Evolutionary conservation across 352 stramenopile genomes (phyloP), one percentile per base, ranked within the genome.

Genomic region (Globisporangium viniferum): DNA sequence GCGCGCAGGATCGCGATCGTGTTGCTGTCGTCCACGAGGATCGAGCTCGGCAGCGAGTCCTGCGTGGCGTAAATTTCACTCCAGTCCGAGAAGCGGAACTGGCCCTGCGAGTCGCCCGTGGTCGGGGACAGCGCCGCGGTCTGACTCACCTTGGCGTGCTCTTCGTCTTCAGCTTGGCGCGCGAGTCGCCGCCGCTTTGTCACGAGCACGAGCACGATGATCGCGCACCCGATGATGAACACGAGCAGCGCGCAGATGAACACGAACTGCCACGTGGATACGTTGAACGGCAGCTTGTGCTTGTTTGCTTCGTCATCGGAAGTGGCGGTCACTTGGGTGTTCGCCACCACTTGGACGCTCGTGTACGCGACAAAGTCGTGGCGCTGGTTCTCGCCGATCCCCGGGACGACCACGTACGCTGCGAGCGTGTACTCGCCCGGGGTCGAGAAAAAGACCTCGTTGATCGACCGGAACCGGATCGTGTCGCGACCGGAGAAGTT

Each of bases 1-100:
- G 75, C 73, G 27, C 77, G 72, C n/a, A 87, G 51, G 63, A 87
- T 87, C 41, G 79, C 79, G 64, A 82, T 76, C 12, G 77, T 77
- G 60, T 73, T 87, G 64, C 48, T 56, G 64, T 84, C 74, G 63
- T 88, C 79, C 20, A 66, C 22, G 36, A 77, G 41, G 51, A 79
- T 73, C 14, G 76, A 81, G 33, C 58, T 36, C 48, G 77, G 74
- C 20, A 84, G 51, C 12, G 58, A 62, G 59, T 84, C 77, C 55
- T 83, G 62, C 29, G 75, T 75, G 14, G 74, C 79, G 63, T 83
- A 85, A 9, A 85, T 61, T 49, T 85, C 73, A 22, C 67, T 75
- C 75, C 75, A 88, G 65, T 88, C 74, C 49, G 77, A 85, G 46
- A 72, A 75, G 15, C 77, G 76, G 12, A 66, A 62, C 22, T 71